Evolutionary conservation across 2,329 filamentous ascomycete genomes (phyloP).

Genomic region (Tolypocladium tundrense): DNA sequence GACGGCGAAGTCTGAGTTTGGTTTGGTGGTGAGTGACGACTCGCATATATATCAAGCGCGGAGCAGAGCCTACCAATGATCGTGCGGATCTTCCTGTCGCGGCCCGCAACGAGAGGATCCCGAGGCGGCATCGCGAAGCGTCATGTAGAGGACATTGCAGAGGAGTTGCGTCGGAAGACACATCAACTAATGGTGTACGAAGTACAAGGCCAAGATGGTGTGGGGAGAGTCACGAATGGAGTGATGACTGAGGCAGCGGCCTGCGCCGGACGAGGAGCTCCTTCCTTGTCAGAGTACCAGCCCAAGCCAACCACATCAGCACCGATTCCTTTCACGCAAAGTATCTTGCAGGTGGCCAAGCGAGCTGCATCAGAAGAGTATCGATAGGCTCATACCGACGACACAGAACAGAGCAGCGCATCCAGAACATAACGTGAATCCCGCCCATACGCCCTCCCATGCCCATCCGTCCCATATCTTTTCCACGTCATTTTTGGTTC

Average conservation of each 20-base stretch:
- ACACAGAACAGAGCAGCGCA: neutral
- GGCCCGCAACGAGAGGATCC: slow-evolving; percentile 6
- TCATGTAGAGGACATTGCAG: neutral
- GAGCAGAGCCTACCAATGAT: slow-evolving; percentile 10
- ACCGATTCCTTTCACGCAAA: neutral
- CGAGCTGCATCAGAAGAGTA: neutral
- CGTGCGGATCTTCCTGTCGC: slow-evolving; percentile 12
- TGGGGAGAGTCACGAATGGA: neutral
- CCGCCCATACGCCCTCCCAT: neutral
- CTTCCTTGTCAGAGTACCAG: neutral
- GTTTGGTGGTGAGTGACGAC: neutral
- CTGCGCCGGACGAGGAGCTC: neutral
- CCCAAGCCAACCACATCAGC: neutral
- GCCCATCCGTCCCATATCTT: neutral
- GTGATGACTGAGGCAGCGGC: neutral
- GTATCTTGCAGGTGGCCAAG: neutral
- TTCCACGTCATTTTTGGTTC: neutral
- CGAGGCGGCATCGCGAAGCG: slow-evolving; percentile 10
- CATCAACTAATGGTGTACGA: neutral
- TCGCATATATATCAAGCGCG: neutral
- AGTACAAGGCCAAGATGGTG: neutral
- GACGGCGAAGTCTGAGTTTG: slow-evolving; percentile 15
- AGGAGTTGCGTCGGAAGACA: neutral
- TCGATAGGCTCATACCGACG: neutral
- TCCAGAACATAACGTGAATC: neutral